Evolutionary conservation across 306 rosid species (phyloP), one percentile per base, ranked within the genome.

Genomic region (Oxytropis ochrocephala): DNA sequence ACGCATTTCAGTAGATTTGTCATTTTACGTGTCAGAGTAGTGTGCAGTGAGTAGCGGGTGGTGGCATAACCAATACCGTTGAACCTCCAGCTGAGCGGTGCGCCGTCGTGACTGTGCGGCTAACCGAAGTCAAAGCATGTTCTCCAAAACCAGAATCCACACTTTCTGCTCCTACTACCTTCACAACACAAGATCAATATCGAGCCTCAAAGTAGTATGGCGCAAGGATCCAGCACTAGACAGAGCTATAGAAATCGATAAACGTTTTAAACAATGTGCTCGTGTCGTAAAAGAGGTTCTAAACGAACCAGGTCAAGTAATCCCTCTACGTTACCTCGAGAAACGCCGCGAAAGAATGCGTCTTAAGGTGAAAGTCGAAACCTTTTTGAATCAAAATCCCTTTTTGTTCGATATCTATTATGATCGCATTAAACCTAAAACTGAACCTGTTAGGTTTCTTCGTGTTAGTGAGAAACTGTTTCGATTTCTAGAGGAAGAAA

Each of bases 191-290:
- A 82, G 75, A 77, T 11, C 68, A 16, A 85, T 89, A 12, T 85
- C 89, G 5, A 94, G 92, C 77, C 90, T 91, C 46, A 91, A 85
- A 79, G 97, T 94, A 9, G 78, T 53, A 13, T 89, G 99, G 99
- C 96, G 95, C 32, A 91, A 91, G 60, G 99, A 94, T 81, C 74
- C 0, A 10, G 12, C 68, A 12, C 86, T 94, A 0, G 97, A 94
- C 85, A 82, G 48, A 53, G 91, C 97, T 44, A 88, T 91, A 32
- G 88, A 91, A 51, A 70, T 67, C 47, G 96, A 87, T 49, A 94
- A 94, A 49, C 83, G 82, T 19, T 89, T 35, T 46, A 73, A 67
- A 17, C 82, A 57, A 67, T 78, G 82, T 19, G 38, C 51, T 3
- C 82, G 82, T 18, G 79, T 78, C 18, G 75, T 73, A 6, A 66